phyloP scores from a whole-genome alignment of 2,329 filamentous ascomycete genomes.

The Aspergillus latus region DNA sequence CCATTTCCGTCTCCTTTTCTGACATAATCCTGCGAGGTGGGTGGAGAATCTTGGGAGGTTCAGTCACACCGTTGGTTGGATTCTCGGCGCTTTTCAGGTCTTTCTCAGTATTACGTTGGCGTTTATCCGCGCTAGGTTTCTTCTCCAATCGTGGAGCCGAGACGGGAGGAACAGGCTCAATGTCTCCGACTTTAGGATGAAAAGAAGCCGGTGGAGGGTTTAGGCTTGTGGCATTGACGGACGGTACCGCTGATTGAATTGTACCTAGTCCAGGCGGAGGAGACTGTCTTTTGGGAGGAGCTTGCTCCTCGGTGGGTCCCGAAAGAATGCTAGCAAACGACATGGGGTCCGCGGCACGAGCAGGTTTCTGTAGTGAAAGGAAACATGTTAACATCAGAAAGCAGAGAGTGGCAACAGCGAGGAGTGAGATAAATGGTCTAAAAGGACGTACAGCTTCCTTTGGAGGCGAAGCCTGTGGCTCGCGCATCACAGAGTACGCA shows the following conservation, averaged over 20 bases:
- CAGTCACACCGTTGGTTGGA: constrained; percentile 27
- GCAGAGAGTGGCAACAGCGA: neutral
- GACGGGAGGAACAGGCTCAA: constrained; percentile 27
- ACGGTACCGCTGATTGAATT: constrained; percentile 20
- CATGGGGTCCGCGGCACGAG: constrained; percentile 81
- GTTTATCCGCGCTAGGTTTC: constrained; percentile 29
- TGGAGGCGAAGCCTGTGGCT: constrained; percentile 37
- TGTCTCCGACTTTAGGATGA: constrained; percentile 23
- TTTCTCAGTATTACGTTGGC: constrained; percentile 24
- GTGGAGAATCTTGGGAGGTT: constrained; percentile 20
- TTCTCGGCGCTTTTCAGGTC: constrained; percentile 23
- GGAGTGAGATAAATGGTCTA: neutral
- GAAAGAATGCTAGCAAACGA: constrained; percentile 94
- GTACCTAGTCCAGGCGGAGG: constrained; percentile 39
- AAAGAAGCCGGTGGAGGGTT: constrained; percentile 23
- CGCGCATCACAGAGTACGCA: constrained; percentile 35
- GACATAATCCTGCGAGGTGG: constrained; percentile 54
- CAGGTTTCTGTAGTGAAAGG: constrained; percentile 58
- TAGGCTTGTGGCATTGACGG: constrained; percentile 6
- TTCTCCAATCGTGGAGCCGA: constrained; percentile 33
- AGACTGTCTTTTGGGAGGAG: constrained; percentile 49
- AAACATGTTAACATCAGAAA: neutral
- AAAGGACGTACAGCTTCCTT: constrained; percentile 41
- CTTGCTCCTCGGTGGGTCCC: constrained; percentile 64
- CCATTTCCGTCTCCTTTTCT: constrained; percentile 65